Percentiles rank a stretch among this genome's conserved stretches.
Evolutionary conservation across 2,329 filamentous ascomycete species (phyloP).

Genomic region (Paecilomyces fulvus): DNA sequence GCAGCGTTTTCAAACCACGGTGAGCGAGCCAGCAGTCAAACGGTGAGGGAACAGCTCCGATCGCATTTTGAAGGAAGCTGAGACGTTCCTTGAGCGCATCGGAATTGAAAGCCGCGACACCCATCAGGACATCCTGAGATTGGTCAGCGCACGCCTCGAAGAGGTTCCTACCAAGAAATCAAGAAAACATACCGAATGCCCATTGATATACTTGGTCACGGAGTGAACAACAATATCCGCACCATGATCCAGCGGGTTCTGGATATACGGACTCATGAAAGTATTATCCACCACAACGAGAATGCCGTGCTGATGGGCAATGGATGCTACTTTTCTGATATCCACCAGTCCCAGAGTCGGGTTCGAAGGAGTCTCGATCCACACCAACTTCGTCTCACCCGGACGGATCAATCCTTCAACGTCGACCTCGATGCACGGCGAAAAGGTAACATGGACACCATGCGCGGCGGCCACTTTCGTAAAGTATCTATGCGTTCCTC

Average conservation of each 20-base stretch:
- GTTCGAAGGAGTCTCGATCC: constrained; percentile 95
- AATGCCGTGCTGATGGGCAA: constrained; percentile 81
- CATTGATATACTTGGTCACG: constrained; percentile 99
- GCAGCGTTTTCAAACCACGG: constrained; percentile 90
- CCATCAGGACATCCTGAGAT: constrained; percentile 82
- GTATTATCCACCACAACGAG: constrained; percentile 99
- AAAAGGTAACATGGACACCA: constrained; percentile 90
- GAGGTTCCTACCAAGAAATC: background rate
- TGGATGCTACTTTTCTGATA: constrained; percentile 72
- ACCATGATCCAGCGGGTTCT: constrained; percentile 90
- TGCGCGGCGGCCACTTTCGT: constrained; percentile 94
- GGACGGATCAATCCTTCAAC: constrained; percentile 75
- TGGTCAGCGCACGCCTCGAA: background rate
- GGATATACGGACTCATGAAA: constrained; percentile 91
- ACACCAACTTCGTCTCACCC: constrained; percentile 78
- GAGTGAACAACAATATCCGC: constrained; percentile 96
- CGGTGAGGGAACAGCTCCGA: constrained; percentile 85
- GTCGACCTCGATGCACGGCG: constrained; percentile 82
- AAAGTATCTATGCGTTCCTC: constrained; percentile 97
- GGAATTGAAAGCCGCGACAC: constrained; percentile 89
- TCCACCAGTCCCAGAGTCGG: constrained; percentile 89
- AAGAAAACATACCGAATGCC: constrained; percentile 53
- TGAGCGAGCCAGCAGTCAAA: constrained; percentile 99
- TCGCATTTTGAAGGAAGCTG: constrained; percentile 91
- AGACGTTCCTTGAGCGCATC: constrained; percentile 68